Base-by-base conservation (phyloP, 345 rosid species). In the Psidium guajava region DNA sequence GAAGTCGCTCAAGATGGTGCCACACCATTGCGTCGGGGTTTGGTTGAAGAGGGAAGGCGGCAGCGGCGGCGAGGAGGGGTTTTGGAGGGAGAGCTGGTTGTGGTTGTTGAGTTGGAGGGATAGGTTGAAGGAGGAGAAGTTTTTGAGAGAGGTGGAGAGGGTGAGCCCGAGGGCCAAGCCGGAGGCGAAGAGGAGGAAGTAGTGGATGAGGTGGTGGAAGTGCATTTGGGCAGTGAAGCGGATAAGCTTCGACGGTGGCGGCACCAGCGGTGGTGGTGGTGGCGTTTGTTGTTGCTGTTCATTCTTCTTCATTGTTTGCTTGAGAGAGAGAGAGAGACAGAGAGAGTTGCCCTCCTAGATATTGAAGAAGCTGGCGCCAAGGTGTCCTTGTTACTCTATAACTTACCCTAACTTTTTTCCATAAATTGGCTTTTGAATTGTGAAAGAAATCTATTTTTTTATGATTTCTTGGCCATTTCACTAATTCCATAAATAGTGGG, bases 161-260 rank as follows among this genome's bases (percentile, higher is more conserved):
- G 89, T 82, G 85, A 92, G 50, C 20, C 94, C 92, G 3, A 93
- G 73, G 84, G 89, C 90, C 57, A 92, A 83, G 28, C 95, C 95
- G 36, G 87, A 90, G 56, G 88, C 86, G 32, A 94, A 89, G 69
- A 92, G 83, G 58, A 94, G 83, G 83, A 87, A 87, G 82, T 85
- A 83, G 22, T 86, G 77, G 28, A 93, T 84, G 85, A 91, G 84
- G 82, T 57, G 81, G 5, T 88, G 92, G 56, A 89, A 86, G 61
- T 91, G 87, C 82, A 82, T 75, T 3, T 84, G 94, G 84, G 81
- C 82, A 51, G 83, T 75, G 74, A 61, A 88, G 58, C 52, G 81
- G 82, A 82, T 77, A 59, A 58, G 28, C 27, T 59, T 56, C 18
- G 75, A 87, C 25, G 83, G 50, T 20, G 75, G 44, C 10, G 42